These are phyloP conservation scores for Tulasnella sp. DNA, from an alignment of 768 basidiomycete species.

Conservation along the genomic window DNA sequence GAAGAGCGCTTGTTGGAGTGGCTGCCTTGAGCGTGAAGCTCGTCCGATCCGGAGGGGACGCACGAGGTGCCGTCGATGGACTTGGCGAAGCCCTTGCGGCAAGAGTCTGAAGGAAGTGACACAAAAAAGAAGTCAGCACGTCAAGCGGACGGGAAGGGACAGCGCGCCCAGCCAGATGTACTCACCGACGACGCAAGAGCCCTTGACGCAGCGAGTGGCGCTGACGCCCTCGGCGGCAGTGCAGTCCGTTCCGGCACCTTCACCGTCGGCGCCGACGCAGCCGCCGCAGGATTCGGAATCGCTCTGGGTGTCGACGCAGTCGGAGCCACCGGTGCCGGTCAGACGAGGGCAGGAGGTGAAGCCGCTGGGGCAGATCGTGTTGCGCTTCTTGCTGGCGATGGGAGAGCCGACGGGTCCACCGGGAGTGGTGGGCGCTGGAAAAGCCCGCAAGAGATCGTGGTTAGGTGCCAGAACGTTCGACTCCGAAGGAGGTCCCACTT, in stretches of 20 bases:
- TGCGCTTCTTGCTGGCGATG: conserved; percentile 2
- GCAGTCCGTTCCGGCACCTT: conserved; percentile 48
- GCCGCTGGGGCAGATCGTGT: neutral
- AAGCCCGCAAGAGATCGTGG: neutral
- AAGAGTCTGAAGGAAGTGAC: neutral
- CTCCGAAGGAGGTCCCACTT: neutral
- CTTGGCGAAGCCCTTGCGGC: conserved; percentile 4
- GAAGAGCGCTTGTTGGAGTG: neutral
- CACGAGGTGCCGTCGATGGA: neutral
- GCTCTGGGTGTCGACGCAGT: conserved; percentile 24
- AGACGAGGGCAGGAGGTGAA: conserved; percentile 11
- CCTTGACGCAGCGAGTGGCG: conserved; percentile 45
- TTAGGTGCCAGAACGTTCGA: neutral
- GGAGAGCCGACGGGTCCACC: neutral
- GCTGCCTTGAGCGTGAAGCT: neutral
- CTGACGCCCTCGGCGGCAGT: conserved; percentile 50
- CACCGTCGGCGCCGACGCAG: conserved; percentile 12
- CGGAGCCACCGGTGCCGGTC: conserved; percentile 20
- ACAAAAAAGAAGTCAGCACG: neutral
- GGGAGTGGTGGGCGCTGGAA: neutral
- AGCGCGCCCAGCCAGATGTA: neutral
- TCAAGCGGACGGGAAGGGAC: no score
- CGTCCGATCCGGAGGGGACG: neutral
- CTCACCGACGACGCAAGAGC: conserved; percentile 41
- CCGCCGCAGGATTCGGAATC: conserved; percentile 30